Evolutionary conservation across 179 eudicot genomes (phyloP), one percentile per base, ranked within the genome.

Genomic region (Carnegiea gigantea): DNA sequence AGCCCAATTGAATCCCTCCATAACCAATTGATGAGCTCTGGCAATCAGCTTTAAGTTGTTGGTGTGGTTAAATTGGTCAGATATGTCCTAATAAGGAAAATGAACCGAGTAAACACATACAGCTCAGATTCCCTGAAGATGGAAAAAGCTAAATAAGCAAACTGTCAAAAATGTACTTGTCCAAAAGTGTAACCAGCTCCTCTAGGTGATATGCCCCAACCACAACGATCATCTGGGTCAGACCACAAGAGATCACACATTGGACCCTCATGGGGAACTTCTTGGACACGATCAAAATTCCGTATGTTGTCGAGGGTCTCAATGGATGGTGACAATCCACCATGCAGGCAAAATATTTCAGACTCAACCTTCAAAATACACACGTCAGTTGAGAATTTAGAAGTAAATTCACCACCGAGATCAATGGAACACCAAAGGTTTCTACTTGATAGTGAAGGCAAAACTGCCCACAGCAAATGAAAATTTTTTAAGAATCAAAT

Each of bases 101-200:
- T 60, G 65, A 62, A 70, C 64, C 38, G 2, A 13, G 73, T 24
- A 54, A 73, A 49, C 38, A 60, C 44, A 23, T 23, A 44, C 33
- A 44, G 53, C 76, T 49, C 72, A 48, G 30, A 33, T 53, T 11
- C 75, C 15, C 23, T 30, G 26, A 65, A 38, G 1, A 67, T 30
- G 21, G 75, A 76, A 75, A 33, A 65, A 77, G 57, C 17, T 40
- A 21, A 48, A 76, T n/a, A 70, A 6, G 46, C 26, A 76, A 30
- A 70, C 1, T 23, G 9, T 70, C 48, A 82, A 75, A 79, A 15
- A 0, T 81, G 33, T 89, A 94, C 99, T 79, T 94, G 99, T 82
- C 99, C 99, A 87, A 95, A 95, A 82, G 99, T 95, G 85, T 94
- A 95, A 79, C 99, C 99, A 88, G 99, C 99, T 84, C 99, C 99